Evolutionary conservation across 805 yeast genomes (phyloP), one percentile per base, ranked within the genome.

Genomic region (Kockiozyma suomiensis): DNA sequence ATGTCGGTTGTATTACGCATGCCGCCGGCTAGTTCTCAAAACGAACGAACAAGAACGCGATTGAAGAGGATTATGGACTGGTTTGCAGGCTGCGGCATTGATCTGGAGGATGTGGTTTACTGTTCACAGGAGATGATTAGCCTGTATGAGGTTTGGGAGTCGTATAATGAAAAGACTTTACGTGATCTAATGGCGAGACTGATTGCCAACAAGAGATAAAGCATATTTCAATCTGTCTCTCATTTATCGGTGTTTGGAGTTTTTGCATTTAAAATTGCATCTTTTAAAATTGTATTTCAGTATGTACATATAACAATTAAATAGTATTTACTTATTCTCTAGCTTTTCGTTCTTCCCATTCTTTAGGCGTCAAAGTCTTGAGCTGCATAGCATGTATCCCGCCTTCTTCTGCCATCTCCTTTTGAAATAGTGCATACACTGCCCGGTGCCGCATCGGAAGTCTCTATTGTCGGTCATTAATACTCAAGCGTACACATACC

Each of bases 321-420:
- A n/a, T n/a, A n/a, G n/a, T n/a, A n/a, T n/a, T n/a, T n/a, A n/a
- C n/a, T n/a, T 30, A 10, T 30, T 58, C 46, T 40, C 26, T 46
- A 8, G 48, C 59, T 32, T 58, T 54, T 19, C 66, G 58, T 30
- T 48, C 50, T 19, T 55, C 62, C 57, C 77, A 78, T 67, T 88
- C 93, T 47, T 76, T 78, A 0, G 82, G 81, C 1, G 97, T 90
- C 73, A 87, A 87, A 0, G 96, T 87, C 72, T 84, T 84, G 75
- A 92, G 79, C 71, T 90, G 97, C 61, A 92, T 76, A 0, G 97
- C 97, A 75, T 92, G 98, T 19, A 93, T 83, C 0, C 94, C 92
- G 58, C 83, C 81, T 33, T 75, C 77, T 59, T 58, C 65, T 52
- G 82, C 79, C 68, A 92, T 75, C 70, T 92, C 97, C 30, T 89